Evolutionary conservation across 371 early-diverging fungal species (phyloP).

Genomic region (Mucor plumbeus): DNA sequence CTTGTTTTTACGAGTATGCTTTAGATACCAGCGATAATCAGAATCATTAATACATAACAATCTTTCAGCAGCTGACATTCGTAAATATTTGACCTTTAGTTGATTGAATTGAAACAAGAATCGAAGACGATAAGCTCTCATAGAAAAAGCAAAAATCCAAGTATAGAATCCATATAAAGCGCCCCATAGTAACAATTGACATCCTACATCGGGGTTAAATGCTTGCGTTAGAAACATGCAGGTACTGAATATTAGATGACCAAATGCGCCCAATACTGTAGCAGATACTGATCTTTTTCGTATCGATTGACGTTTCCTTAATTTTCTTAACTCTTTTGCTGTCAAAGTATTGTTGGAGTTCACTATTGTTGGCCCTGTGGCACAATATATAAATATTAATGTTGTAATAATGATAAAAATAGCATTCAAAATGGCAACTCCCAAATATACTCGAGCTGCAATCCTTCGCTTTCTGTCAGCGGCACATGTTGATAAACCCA

Average conservation of each 20-base stretch:
- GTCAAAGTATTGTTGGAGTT: background rate
- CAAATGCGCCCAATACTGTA: conserved; percentile 37
- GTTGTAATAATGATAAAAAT: background rate
- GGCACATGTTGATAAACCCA: background rate
- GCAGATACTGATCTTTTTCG: conserved; percentile 35
- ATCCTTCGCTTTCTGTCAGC: background rate
- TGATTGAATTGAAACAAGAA: conserved; percentile 34
- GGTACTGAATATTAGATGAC: conserved; percentile 41
- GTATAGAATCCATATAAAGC: conserved; percentile 39
- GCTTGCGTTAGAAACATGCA: conserved; percentile 29
- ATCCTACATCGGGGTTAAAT: conserved; percentile 15
- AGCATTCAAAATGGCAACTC: background rate
- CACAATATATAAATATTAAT: conserved; percentile 17
- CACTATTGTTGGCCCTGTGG: background rate
- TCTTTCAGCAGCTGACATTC: conserved; percentile 18
- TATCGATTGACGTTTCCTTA: conserved; percentile 20
- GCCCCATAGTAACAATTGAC: conserved; percentile 40
- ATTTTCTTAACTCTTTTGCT: background rate
- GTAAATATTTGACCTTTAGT: conserved; percentile 32
- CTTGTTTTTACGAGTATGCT: conserved; percentile 6
- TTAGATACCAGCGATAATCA: conserved; percentile 37
- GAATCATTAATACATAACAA: conserved; percentile 15
- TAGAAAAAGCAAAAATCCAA: conserved; percentile 43
- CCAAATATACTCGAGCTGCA: background rate
- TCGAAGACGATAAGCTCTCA: conserved; percentile 37